A percentile compares a stretch with the other conserved stretches of the same genome.
phyloP scores from a whole-genome alignment of 2,329 filamentous ascomycete species.

The Apiospora hydei region DNA sequence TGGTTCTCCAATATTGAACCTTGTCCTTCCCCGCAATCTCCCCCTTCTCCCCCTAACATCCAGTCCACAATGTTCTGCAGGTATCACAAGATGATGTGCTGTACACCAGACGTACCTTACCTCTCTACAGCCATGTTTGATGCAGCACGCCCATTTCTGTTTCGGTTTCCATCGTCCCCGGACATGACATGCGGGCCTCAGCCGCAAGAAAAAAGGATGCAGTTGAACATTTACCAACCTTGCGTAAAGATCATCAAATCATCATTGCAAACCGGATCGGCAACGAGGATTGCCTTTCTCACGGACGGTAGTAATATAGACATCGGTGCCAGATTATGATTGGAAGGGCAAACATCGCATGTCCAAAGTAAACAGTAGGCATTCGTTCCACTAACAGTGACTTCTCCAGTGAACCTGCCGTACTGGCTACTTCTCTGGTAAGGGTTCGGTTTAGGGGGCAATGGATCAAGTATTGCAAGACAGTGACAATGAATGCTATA shows the following conservation, averaged over 20 bases:
- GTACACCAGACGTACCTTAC: no score
- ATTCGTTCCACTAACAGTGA: background rate
- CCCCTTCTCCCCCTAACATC: slow-evolving; percentile 4
- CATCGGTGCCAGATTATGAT: background rate
- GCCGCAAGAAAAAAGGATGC: background rate
- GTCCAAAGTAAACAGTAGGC: background rate
- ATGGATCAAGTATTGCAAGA: background rate
- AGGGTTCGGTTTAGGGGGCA: background rate
- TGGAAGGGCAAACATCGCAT: background rate
- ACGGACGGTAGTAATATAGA: no score
- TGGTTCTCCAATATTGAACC: background rate
- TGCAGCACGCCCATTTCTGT: no score
- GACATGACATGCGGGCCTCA: no score
- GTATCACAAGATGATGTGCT: no score
- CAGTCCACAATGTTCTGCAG: no score
- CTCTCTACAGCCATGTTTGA: no score
- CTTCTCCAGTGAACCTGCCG: background rate
- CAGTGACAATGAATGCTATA: background rate
- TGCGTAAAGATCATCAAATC: background rate
- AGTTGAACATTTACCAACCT: background rate
- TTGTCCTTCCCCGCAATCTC: slow-evolving; percentile 10
- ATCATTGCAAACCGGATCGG: background rate
- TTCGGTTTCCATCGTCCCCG: background rate
- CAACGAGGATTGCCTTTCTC: background rate
- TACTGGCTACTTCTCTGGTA: background rate